Evolutionary conservation across 116 monocot species (phyloP), one percentile per base, ranked within the genome.

Genomic region (Dioscorea cayenensis): DNA sequence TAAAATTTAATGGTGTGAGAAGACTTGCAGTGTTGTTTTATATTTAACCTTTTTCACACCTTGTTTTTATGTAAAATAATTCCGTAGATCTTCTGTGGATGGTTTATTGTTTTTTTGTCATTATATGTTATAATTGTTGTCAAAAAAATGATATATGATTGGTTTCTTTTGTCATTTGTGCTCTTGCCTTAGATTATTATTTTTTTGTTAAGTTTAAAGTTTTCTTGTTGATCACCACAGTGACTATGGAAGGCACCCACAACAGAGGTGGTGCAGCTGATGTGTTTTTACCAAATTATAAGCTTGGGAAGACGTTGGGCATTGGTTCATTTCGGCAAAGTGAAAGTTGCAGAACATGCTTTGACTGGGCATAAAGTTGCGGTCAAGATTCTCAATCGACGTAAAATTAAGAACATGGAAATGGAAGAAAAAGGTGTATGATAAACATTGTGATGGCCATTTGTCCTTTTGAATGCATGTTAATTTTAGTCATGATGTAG

Each of bases 371-470:
- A 84, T 66, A 88, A 84, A 66, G 92, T 92, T 43, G 92, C 92
- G 11, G 80, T 92, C 64, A 92, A 92, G 71, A 92, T 92, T 48
- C 86, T 92, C 29, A 88, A 88, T 65, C 81, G 91, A 14, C 74
- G 83, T 5, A 83, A 91, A 60, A 83, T 91, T 55, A 91, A 79
- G 75, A 91, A 71, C 73, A 80, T 87, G 87, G 87, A 91, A 43
- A 91, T 91, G 91, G 91, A 91, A 76, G 91, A 91, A 70, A 91
- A 91, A 91, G 91, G 91, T 91, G 81, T 18, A 17, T 37, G 0
- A 10, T 43, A 43, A 43, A 43, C 18, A 55, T 18, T 12, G 14
- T 55, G 14, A 55, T 55, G 43, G 12, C 12, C 12, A 12, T 43
- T 32, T 43, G 12, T 43, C 1, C 43, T 43, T 43, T 43, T 43